Percentiles rank a stretch among this genome's conserved stretches.
Evolutionary conservation across 257 asterid species (phyloP).

Genomic region (Misopates orontium): DNA sequence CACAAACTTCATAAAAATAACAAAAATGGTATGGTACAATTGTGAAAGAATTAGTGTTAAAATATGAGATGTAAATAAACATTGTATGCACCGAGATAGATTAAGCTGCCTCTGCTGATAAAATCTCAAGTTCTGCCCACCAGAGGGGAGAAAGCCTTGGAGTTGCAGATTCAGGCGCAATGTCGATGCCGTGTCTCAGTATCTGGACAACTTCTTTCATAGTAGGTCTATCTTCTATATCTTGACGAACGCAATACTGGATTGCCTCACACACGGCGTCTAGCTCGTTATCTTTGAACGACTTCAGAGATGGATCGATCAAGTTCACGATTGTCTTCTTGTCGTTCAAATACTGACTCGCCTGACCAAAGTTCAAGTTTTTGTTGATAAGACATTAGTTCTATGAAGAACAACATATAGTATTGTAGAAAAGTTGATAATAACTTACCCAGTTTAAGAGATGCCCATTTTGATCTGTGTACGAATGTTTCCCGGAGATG

Average conservation of each 20-base stretch:
- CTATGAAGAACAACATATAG: not conserved
- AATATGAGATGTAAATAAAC: too few relatives aligned
- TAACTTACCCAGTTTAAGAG: slow-evolving; percentile 60
- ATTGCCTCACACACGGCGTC: slow-evolving; percentile 62
- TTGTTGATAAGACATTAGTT: not conserved
- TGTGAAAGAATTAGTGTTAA: too few relatives aligned
- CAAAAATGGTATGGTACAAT: too few relatives aligned
- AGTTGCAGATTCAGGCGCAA: slow-evolving; percentile 75
- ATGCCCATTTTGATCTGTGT: slow-evolving; percentile 61
- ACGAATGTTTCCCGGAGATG: slow-evolving; percentile 63
- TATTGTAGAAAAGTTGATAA: not conserved
- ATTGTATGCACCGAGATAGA: not conserved
- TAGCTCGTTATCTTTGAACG: slow-evolving; percentile 65
- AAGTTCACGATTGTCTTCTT: slow-evolving; percentile 38
- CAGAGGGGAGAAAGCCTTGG: slow-evolving; percentile 92
- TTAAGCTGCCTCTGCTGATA: slow-evolving; percentile 78
- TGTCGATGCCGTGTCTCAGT: slow-evolving; percentile 48
- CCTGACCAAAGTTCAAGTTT: slow-evolving; percentile 40
- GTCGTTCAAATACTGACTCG: slow-evolving; percentile 52
- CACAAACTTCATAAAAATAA: too few relatives aligned
- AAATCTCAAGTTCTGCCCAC: slow-evolving; percentile 99
- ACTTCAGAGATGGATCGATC: slow-evolving; percentile 67
- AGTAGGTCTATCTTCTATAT: slow-evolving; percentile 51
- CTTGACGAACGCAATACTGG: slow-evolving; percentile 58
- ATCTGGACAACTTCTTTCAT: slow-evolving; percentile 56